Evolutionary conservation across 1,284 basidiomycete species (phyloP), one percentile per base, ranked within the genome.

Genomic region (Stygiomarasmius scandens): DNA sequence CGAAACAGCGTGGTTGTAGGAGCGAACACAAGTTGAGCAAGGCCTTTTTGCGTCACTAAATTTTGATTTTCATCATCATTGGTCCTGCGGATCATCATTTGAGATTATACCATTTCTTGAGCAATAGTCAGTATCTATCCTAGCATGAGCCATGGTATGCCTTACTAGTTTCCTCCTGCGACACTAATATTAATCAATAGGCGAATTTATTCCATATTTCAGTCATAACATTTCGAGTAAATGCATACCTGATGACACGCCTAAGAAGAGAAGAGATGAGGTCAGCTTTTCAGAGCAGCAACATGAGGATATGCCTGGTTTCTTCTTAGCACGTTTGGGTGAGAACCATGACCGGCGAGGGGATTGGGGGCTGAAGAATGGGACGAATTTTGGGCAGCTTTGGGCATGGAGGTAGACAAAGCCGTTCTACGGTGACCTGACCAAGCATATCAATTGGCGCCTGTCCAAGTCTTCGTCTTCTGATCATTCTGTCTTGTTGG

Each of bases 141-240:
- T 23, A 29, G 16, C 27, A 29, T 55, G 50, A 57, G 25, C 55
- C 63, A 49, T 24, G 24, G 53, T n/a, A 56, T 51, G 27, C 19
- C 86, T 74, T 66, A 89, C 89, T 73, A 90, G 69, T 71, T 90
- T 90, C n/a, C 89, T 80, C 61, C 81, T 77, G 43, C 89, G 85
- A 67, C 88, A 90, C 76, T 90, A 74, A 61, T 75, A 8, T n/a
- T 12, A 19, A 19, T 6, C 6, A 27, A 43, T 32, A 32, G 29
- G 29, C 29, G 29, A 12, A 32, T 32, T 32, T 32, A 32, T 6
- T 32, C 6, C 5, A 32, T 32, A 32, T 32, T 32, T 32, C 12
- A 12, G 29, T 32, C 29, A 6, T 5, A 32, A 32, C 6, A 32
- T 32, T 32, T 32, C 29, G 29, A 32, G 29, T 32, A 41, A n/a